phyloP scores from a whole-genome alignment of 2,329 filamentous ascomycete species.

The Fusarium sp. region DNA sequence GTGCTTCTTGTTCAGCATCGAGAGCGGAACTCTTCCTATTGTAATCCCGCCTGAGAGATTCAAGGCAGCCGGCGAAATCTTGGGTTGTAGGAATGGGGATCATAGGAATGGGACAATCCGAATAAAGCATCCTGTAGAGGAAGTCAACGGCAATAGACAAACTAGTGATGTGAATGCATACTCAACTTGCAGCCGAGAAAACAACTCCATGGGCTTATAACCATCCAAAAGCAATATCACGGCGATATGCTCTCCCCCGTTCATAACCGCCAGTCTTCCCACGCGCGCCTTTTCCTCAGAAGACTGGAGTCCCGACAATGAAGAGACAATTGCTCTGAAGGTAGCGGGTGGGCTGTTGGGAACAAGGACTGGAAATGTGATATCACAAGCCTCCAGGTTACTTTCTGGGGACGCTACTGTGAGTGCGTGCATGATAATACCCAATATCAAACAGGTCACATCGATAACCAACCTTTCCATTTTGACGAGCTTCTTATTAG shows the following conservation, averaged over 20 bases:
- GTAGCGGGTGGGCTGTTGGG: slow-evolving; percentile 4
- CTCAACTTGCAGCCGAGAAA: slow-evolving; percentile 58
- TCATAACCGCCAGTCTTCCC: slow-evolving; percentile 56
- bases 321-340: slow-evolving; percentile 57
- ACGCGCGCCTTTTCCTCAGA: slow-evolving; percentile 49
- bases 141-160: background rate
- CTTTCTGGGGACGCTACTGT: slow-evolving; percentile 51
- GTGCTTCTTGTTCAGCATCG: background rate
- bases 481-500: slow-evolving; percentile 34
- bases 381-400: slow-evolving; percentile 57
- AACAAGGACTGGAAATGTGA: slow-evolving; percentile 54
- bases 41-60: slow-evolving; percentile 51
- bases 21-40: background rate
- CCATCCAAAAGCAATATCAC: slow-evolving; percentile 59
- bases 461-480: slow-evolving; percentile 45
- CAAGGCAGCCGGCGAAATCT: slow-evolving; percentile 54
- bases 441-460: background rate
- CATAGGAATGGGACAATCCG: slow-evolving; percentile 52
- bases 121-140: slow-evolving; percentile 49
- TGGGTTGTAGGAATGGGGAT: slow-evolving; percentile 55
- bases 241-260: slow-evolving; percentile 54
- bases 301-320: slow-evolving; percentile 51
- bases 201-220: slow-evolving; percentile 47
- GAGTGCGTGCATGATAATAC: background rate
- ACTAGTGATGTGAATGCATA: slow-evolving; percentile 46